These are phyloP conservation scores for Solanum raphanifolium DNA, from an alignment of 257 asterid genomes.

Conservation along the genomic window DNA sequence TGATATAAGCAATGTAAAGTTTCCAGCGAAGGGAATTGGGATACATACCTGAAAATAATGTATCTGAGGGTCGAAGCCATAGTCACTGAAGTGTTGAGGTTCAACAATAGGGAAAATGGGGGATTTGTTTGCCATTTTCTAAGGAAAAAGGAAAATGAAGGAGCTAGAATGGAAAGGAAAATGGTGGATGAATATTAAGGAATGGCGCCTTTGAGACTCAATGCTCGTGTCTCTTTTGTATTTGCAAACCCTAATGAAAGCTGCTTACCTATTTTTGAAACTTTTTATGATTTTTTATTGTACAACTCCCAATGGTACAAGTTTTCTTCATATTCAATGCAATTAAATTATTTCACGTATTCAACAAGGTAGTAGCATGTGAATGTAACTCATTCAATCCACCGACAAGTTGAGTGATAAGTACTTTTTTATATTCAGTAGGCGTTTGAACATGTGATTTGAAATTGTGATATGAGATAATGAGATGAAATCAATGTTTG, in stretches of 20 bases:
- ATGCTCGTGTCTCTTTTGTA: background rate
- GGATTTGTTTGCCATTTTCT: slow-evolving; percentile 29
- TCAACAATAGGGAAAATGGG: slow-evolving; percentile 44
- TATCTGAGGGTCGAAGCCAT: slow-evolving; percentile 72
- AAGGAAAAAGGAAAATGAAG: no score
- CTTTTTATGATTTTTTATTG: background rate
- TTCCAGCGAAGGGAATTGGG: no score
- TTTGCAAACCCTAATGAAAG: slow-evolving; percentile 9
- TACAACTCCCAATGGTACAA: background rate
- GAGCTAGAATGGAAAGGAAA: background rate
- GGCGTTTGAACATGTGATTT: no score
- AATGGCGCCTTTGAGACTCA: background rate
- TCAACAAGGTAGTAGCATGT: background rate
- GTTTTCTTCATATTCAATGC: slow-evolving; percentile 2
- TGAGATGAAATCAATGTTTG: no score
- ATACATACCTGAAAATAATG: slow-evolving; percentile 60
- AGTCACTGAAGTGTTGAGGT: slow-evolving; percentile 69
- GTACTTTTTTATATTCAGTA: no score
- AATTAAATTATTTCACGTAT: slow-evolving; percentile 3
- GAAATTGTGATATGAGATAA: no score
- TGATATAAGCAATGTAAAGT: background rate
- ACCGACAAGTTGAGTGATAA: no score
- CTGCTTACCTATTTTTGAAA: background rate
- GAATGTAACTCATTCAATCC: background rate
- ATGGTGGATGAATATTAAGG: background rate